Evolutionary conservation across 2,329 filamentous ascomycete species (phyloP).

Genomic region (Colletotrichum sp.): DNA sequence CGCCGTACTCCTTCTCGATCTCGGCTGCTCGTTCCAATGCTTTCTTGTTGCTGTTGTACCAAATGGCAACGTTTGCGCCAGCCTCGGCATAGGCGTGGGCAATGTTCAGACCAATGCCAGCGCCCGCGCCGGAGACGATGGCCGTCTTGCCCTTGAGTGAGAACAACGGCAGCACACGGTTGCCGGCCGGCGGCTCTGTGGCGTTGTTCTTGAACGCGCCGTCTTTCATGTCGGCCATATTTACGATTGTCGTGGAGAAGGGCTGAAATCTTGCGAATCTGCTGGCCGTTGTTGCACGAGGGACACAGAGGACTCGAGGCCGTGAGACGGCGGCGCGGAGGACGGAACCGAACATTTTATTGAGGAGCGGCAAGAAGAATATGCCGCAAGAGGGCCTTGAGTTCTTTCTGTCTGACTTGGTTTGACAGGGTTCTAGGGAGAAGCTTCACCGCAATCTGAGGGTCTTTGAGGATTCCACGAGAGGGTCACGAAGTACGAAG

Average conservation of each 20-base stretch:
- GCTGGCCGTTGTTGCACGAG: background rate
- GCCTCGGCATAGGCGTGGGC: constrained; percentile 71
- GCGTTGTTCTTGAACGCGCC: constrained; percentile 64
- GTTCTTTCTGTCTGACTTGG: background rate
- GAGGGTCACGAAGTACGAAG: background rate
- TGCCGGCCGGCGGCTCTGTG: constrained; percentile 49
- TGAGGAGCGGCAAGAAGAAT: background rate
- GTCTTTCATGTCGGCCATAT: constrained; percentile 46
- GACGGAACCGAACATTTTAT: constrained; percentile 18
- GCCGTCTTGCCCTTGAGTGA: constrained; percentile 73
- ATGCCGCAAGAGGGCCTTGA: constrained; percentile 7
- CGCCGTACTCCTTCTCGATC: constrained; percentile 69
- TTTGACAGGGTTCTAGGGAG: constrained; percentile 16
- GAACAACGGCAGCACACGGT: constrained; percentile 67
- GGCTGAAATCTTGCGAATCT: constrained; percentile 7
- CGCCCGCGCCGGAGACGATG: constrained; percentile 70
- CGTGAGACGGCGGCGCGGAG: constrained; percentile 13
- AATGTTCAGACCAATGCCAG: constrained; percentile 70
- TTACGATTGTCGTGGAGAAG: constrained; percentile 14
- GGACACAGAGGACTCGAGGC: constrained; percentile 3
- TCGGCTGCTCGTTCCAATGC: constrained; percentile 65
- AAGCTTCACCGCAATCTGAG: constrained; percentile 9
- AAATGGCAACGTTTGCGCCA: constrained; percentile 74
- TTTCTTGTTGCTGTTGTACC: constrained; percentile 74
- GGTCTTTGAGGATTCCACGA: constrained; percentile 7